Evolutionary conservation across 78 protist species (phyloP).

Genomic region (slime mould (Dictyostelium discoideum)): dicty_2.7 NC_007091.3:319501-320000

Average conservation of each 20-base stretch:
- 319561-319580: slow-evolving; percentile 79
- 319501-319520: slow-evolving; percentile 57
- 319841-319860: slow-evolving; percentile 74
- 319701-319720: slow-evolving; percentile 67
- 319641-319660: slow-evolving; percentile 76
- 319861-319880: slow-evolving; percentile 79
- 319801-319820: slow-evolving; percentile 51
- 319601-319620: slow-evolving; percentile 72
- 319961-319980: slow-evolving; percentile 87
- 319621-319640: slow-evolving; percentile 64
- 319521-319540: slow-evolving; percentile 25
- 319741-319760: slow-evolving; percentile 72
- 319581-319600: slow-evolving; percentile 74
- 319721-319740: slow-evolving; percentile 51
- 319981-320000: slow-evolving; percentile 59
- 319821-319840: slow-evolving; percentile 62
- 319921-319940: slow-evolving; percentile 58
- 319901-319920: slow-evolving; percentile 35
- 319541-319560: slow-evolving; percentile 79
- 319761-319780: slow-evolving; percentile 84
- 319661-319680: slow-evolving; percentile 84
- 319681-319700: slow-evolving; percentile 84
- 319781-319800: slow-evolving; percentile 81
- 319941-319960: slow-evolving; percentile 66
- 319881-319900: slow-evolving; percentile 82